Base-by-base conservation (phyloP, 2,329 filamentous ascomycete species). In the Paecilomyces formosus region DNA sequence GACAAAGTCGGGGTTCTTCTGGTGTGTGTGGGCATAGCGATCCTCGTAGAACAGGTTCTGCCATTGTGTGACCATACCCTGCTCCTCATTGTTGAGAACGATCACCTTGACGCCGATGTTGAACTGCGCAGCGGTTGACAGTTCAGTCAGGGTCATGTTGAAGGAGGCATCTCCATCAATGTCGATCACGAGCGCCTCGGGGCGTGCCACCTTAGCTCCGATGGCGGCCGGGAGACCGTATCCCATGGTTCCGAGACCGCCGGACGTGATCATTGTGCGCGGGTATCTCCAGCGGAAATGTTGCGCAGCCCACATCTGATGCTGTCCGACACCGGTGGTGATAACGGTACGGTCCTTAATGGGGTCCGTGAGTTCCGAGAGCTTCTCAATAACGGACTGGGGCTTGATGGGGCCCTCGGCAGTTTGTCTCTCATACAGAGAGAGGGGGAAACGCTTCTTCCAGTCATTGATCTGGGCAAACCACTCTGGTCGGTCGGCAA, bases 81-180 rank as follows among this genome's bases (percentile, higher is more conserved):
- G 93, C 77, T 97, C 92, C 75, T 96, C 92, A 76, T 96, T 99
- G 82, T 97, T 97, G 58, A 99, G 77, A 26, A 97, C 82, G 66
- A 97, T 91, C 61, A 97, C 83, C 83, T 97, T 97, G 75, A 96
- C 88, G 64, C 90, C 92, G 73, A 97, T 97, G 79, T 94, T 90
- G 81, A 97, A 97, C 78, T 99, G 92, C 8, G 89, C 85, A 50
- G 92, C 92, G 1, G 93, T 97, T 53, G 89, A 90, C 56, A 99
- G 86, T 79, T 99, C 94, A 1, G 93, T 97, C 60, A 97, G 82
- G 5, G 94, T 97, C 94, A 99, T 97, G 82, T 91, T 90, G 81
- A 99, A 97, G 3, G 92, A 97, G n/a, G 93, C 94, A 73, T 97
- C 94, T 62, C 94, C 94, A 72, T 99, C 94, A 69, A 97, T 95